Percentiles rank a stretch among this genome's conserved stretches.
These are phyloP conservation scores for Maudiozyma serrabonitensis DNA, from an alignment of 805 yeast genomes.

Conservation along the genomic window DNA sequence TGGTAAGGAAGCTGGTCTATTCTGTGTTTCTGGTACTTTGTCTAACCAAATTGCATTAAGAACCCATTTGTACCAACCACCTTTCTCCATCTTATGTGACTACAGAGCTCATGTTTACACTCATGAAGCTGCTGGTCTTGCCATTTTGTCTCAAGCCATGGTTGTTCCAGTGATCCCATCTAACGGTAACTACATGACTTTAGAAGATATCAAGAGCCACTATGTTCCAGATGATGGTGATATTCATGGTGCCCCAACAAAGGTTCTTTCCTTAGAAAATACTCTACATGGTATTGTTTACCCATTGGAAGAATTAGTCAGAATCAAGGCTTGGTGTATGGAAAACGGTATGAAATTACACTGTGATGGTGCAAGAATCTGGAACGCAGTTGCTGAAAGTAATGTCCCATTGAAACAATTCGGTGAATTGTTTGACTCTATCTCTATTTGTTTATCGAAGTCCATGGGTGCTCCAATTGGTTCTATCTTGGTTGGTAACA, in stretches of 20 bases:
- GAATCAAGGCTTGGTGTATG: constrained; percentile 62
- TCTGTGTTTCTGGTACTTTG: constrained; percentile 81
- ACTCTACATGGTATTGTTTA: constrained; percentile 75
- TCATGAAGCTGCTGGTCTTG: constrained; percentile 87
- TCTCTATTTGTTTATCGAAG: constrained; percentile 81
- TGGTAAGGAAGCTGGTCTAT: constrained; percentile 74
- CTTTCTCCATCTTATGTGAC: constrained; percentile 74
- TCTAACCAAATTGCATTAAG: constrained; percentile 83
- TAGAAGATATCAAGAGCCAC: constrained; percentile 64
- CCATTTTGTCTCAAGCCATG: constrained; percentile 86
- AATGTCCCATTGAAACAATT: constrained; percentile 61
- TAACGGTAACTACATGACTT: constrained; percentile 66
- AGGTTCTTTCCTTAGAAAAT: constrained; percentile 75
- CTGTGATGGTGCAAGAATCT: constrained; percentile 90
- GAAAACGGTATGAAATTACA: constrained; percentile 54
- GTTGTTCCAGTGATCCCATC: constrained; percentile 72
- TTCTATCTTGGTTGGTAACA: constrained; percentile 66
- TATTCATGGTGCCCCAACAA: constrained; percentile 81
- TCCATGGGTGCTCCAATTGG: constrained; percentile 93
- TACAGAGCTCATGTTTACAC: constrained; percentile 73
- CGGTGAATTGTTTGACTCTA: constrained; percentile 75
- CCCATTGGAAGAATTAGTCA: constrained; percentile 69
- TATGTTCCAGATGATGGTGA: constrained; percentile 67
- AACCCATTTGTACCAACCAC: constrained; percentile 64
- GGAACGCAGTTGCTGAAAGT: constrained; percentile 71